Percentiles rank a stretch among this genome's conserved stretches.
phyloP scores from a whole-genome alignment of 768 basidiomycete genomes.

The Ramaria rubella region DNA sequence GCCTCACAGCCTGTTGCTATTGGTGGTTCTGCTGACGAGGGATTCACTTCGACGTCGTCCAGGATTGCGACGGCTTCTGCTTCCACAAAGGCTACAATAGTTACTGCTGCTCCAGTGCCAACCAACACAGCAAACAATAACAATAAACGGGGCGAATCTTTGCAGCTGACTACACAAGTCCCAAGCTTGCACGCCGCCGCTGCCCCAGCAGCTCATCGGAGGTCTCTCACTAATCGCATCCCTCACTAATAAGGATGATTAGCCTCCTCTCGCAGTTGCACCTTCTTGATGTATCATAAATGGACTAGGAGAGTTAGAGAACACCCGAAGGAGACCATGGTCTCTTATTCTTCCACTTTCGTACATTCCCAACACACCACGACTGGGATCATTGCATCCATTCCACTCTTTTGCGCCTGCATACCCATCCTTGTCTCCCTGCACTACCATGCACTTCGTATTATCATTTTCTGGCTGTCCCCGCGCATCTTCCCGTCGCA shows the following conservation, averaged over 20 bases:
- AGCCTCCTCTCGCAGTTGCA: no score
- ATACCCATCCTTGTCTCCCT: background rate
- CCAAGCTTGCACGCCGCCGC: background rate
- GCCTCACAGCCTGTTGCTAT: slow-evolving; percentile 49
- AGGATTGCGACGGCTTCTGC: slow-evolving; percentile 11
- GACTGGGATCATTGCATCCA: background rate
- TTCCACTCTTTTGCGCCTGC: background rate
- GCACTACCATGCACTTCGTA: background rate
- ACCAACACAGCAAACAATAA: slow-evolving; percentile 2
- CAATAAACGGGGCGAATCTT: background rate
- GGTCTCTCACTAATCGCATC: background rate
- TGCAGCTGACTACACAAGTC: background rate
- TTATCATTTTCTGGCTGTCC: background rate
- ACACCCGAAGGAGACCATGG: background rate
- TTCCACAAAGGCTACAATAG: slow-evolving; percentile 8
- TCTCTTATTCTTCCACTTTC: background rate
- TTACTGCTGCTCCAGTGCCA: slow-evolving; percentile 16
- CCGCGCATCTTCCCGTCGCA: background rate
- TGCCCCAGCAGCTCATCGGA: background rate
- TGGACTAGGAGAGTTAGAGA: background rate
- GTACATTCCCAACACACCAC: background rate
- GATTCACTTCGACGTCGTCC: slow-evolving; percentile 19
- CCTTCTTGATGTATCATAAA: background rate
- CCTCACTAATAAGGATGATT: background rate
- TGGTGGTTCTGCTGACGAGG: slow-evolving; percentile 54